Evolutionary conservation across 2,329 filamentous ascomycete species (phyloP).

Genomic region (Colletotrichum sp.): DNA sequence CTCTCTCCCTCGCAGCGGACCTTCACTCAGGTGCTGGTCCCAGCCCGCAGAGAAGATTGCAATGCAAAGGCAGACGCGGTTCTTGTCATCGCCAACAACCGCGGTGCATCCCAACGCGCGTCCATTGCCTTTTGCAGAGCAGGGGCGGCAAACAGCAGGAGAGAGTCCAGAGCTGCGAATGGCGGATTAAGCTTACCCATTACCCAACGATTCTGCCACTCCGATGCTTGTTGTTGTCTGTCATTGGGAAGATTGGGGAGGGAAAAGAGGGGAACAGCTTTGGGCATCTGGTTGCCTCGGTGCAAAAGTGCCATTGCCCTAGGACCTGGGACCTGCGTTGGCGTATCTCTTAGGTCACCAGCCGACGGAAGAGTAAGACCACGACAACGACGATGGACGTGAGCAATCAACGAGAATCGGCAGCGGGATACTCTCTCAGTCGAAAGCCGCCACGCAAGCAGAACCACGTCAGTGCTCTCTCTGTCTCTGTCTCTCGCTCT

Average conservation of each 20-base stretch:
- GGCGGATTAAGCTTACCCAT: background rate
- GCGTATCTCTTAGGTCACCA: background rate
- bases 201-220: background rate
- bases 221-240: background rate
- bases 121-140: background rate
- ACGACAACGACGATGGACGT: background rate
- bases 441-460: background rate
- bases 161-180: background rate
- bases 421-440: background rate
- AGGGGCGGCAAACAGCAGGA: background rate
- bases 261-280: background rate
- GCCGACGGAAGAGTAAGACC: background rate
- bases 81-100: background rate
- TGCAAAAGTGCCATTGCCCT: background rate
- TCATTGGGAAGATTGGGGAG: background rate
- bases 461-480: background rate
- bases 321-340: background rate
- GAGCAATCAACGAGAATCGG: background rate
- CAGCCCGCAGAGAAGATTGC: background rate
- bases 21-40: background rate
- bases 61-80: background rate
- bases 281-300: background rate
- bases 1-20: background rate
- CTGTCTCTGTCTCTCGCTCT: background rate
- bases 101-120: background rate